Base-by-base conservation (phyloP, 208 protist species). In the Borovskyia barvae region DNA sequence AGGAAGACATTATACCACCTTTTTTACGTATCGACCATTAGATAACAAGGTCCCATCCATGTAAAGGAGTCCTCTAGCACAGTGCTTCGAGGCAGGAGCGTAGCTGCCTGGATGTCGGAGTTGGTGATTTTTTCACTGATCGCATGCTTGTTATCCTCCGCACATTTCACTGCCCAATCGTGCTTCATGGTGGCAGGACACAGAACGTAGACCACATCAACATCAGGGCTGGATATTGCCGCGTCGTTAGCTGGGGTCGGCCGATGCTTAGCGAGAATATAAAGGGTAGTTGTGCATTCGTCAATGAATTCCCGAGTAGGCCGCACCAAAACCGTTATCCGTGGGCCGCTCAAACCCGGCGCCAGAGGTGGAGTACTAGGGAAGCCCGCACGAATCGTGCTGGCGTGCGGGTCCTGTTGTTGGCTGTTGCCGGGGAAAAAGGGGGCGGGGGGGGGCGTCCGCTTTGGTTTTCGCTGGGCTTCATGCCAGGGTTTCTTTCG, bases 31-130 rank as follows among this genome's bases (percentile, higher is more conserved):
- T 22, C 49, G 43, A 14, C 76, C 58, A 58, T 90, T 75, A 0
- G 73, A 80, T 48, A 86, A 65, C 72, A 86, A 81, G 1, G 76
- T 85, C 45, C 78, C 76, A 46, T 90, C 82, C 72, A 90, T 81
- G 69, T 84, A 86, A 1, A 90, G 53, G 9, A 90, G 61, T 12
- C 72, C 61, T 25, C 66, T 68, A 12, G 66, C 26, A 45, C 63
- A 86, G 45, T 17, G 65, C 52, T 40, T 83, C 74, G 1, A 90
- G 41, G 74, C 82, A 90, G 24, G 54, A 45, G 30, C 66, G 72
- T 36, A 90, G 67, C 64, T 82, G 48, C 53, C 67, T 51, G 53
- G 63, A 40, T 11, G 50, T 47, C 2, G 48, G n/a, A 6, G 75
- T 54, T 2, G 58, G 35, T 0, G 82, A 79, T 49, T 86, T n/a